Base-by-base conservation (phyloP, 2,329 filamentous ascomycete species). In the Magnaporthiopsis incrustans region DNA sequence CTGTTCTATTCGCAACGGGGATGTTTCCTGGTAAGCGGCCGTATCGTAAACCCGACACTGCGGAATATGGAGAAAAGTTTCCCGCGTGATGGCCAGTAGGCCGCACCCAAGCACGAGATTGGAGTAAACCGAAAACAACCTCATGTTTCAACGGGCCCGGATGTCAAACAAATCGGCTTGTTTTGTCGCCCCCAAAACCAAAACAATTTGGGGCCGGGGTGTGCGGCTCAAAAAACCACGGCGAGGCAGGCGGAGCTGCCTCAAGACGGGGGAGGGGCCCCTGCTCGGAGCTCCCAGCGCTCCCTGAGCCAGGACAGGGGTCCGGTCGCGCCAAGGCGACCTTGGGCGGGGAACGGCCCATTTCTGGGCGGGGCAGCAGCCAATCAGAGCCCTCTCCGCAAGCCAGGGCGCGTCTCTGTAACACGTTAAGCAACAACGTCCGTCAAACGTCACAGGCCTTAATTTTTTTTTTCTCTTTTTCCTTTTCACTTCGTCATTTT, bases 381-480 rank as follows among this genome's bases (percentile, higher is more conserved):
- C 74, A 75, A 76, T 76, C 7, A 67, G n/a, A 1, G 64, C 64
- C 25, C 68, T 70, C 66, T 66, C 68, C 64, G 61, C 61, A 64
- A 67, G 64, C 67, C 68, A 72, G 73, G 73, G 73, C 72, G 71
- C 72, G 68, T 68, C 69, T 74, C 73, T 76, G 75, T 76, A 77
- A 76, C 76, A 74, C 70, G 68, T 71, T 70, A 73, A 71, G 72
- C 75, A 76, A 69, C 70, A 70, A 72, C 73, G 70, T 72, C 71
- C 58, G 71, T 77, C 75, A 77, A 77, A 78, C 75, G 72, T 75
- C 71, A 73, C 73, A 71, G 71, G 73, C 70, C 66, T 66, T 69
- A 66, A 63, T 64, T 69, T 35, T 35, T 35, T 35, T 3, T 35
- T 35, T 12, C 12, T 12, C 3, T 14, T 35, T 14, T 30, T 30